phyloP scores from a whole-genome alignment of 495 filamentous ascomycete species.

The Aspergillus sclerotiicarbonarius region DNA sequence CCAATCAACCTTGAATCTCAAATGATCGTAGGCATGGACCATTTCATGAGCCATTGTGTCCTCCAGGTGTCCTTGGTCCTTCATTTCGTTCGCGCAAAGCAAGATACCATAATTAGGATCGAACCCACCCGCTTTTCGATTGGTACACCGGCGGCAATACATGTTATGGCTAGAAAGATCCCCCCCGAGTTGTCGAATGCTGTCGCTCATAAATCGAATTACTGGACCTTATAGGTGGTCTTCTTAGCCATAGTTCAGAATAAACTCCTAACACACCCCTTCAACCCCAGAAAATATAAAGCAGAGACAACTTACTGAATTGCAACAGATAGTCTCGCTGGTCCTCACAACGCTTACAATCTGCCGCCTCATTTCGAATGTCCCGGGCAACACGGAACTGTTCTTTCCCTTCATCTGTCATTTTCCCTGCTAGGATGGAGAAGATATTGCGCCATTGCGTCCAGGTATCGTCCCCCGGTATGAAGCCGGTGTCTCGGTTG shows the following conservation, averaged over 20 bases:
- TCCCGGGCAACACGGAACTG: conserved; percentile 71
- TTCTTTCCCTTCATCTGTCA: conserved; percentile 64
- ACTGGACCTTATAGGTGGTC: conserved; percentile 55
- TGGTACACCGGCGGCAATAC: conserved; percentile 73
- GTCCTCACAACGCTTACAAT: conserved; percentile 75
- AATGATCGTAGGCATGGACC: conserved; percentile 93
- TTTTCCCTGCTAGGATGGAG: conserved; percentile 65
- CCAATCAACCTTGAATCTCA: conserved; percentile 87
- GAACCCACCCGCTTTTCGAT: conserved; percentile 72
- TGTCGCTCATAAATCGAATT: conserved; percentile 78
- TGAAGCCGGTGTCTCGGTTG: conserved; percentile 39
- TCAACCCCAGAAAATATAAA: neutral
- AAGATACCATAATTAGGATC: conserved; percentile 79
- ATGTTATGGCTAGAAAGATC: conserved; percentile 72
- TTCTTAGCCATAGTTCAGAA: conserved; percentile 6
- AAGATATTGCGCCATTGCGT: conserved; percentile 79
- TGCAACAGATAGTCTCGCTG: conserved; percentile 75
- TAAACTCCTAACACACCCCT: no score
- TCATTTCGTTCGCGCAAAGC: conserved; percentile 84
- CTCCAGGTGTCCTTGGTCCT: conserved; percentile 72
- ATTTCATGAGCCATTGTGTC: conserved; percentile 97
- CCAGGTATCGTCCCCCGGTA: conserved; percentile 59
- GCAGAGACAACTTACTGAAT: conserved; percentile 51
- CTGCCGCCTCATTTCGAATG: conserved; percentile 60
- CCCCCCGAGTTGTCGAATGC: conserved; percentile 73